Conservation (phyloP, 2,329 filamentous ascomycete genomes). For the Daldinia eschscholtzii region DNA sequence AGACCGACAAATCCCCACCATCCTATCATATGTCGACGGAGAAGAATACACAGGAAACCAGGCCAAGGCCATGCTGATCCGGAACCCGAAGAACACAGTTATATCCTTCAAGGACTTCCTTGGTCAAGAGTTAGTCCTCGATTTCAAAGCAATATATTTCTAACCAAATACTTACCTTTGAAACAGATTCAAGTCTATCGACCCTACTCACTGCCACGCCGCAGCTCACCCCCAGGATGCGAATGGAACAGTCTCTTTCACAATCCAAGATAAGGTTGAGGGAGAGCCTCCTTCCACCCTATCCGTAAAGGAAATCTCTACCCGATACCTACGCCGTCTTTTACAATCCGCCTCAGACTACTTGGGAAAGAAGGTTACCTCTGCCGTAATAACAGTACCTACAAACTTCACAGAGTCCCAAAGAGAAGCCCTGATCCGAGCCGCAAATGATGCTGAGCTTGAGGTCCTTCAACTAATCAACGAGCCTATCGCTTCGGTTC, state of each 20-base stretch:
- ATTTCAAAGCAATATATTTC: conserved; percentile 9
- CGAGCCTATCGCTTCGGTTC: conserved; percentile 88
- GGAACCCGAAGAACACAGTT: conserved; percentile 93
- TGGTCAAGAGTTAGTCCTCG: conserved; percentile 82
- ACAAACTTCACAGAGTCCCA: conserved; percentile 93
- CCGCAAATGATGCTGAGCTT: conserved; percentile 83
- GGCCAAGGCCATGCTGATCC: conserved; percentile 92
- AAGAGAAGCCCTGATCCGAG: conserved; percentile 80
- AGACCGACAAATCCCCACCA: conserved; percentile 97
- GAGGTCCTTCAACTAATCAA: conserved; percentile 94
- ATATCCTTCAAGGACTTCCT: conserved; percentile 97
- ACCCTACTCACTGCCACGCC: conserved; percentile 93
- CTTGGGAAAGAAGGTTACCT: conserved; percentile 91
- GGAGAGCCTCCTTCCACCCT: conserved; percentile 75
- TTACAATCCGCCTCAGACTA: conserved; percentile 89
- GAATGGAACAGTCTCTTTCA: conserved; percentile 81
- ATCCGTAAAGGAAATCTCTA: conserved; percentile 83
- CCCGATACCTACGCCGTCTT: conserved; percentile 86
- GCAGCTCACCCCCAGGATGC: conserved; percentile 88
- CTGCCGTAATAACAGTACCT: conserved; percentile 93
- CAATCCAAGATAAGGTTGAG: conserved; percentile 79
- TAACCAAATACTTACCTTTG: conserved; percentile 14
- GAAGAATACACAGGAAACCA: conserved; percentile 98
- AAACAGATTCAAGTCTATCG: conserved; percentile 88
- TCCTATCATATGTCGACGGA: conserved; percentile 93